Percentiles rank a stretch among this genome's conserved stretches.
phyloP scores from a whole-genome alignment of 73 alveolate genomes.

The Blepharisma japonicum region DNA sequence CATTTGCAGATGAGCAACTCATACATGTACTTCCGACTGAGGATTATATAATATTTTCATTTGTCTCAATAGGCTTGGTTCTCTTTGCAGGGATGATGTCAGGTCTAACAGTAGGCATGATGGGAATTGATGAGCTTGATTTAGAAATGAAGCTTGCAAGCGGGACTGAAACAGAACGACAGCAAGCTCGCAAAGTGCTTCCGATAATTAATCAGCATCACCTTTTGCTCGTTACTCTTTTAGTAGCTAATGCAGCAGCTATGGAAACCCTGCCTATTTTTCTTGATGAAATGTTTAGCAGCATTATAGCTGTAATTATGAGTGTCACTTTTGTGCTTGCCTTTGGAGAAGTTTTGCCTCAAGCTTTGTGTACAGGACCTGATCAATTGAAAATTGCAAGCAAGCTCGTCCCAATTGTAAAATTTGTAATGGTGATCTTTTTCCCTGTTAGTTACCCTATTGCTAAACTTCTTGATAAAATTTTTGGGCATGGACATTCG shows the following conservation, averaged over 20 bases:
- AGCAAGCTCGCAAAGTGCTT: conserved; percentile 50
- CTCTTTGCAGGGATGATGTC: conserved; percentile 94
- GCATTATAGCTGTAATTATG: conserved; percentile 72
- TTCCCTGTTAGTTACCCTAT: conserved; percentile 63
- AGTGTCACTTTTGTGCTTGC: conserved; percentile 85
- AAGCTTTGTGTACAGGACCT: conserved; percentile 96
- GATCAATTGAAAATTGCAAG: conserved; percentile 83
- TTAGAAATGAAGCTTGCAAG: conserved; percentile 68
- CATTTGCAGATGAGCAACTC: too few species aligned
- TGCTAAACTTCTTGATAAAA: conserved; percentile 53
- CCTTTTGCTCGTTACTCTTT: conserved; percentile 85
- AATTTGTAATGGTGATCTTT: conserved; percentile 46
- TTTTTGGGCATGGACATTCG: conserved; percentile 44
- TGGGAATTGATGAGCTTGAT: conserved; percentile 86
- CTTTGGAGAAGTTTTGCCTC: conserved; percentile 92
- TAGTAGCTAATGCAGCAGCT: conserved; percentile 85
- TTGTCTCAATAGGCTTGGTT: conserved; percentile 34
- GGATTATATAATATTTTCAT: conserved; percentile 2
- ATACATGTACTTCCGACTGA: too few species aligned
- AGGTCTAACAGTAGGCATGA: conserved; percentile 95
- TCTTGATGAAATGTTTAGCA: conserved; percentile 75
- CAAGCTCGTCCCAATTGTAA: conserved; percentile 78
- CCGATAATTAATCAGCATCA: conserved; percentile 83
- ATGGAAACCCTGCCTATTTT: conserved; percentile 92
- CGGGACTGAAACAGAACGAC: conserved; percentile 79